Conservation (phyloP, 2,329 filamentous ascomycete species). For the Ophiocordyceps polyrhachis-furcata region DNA sequence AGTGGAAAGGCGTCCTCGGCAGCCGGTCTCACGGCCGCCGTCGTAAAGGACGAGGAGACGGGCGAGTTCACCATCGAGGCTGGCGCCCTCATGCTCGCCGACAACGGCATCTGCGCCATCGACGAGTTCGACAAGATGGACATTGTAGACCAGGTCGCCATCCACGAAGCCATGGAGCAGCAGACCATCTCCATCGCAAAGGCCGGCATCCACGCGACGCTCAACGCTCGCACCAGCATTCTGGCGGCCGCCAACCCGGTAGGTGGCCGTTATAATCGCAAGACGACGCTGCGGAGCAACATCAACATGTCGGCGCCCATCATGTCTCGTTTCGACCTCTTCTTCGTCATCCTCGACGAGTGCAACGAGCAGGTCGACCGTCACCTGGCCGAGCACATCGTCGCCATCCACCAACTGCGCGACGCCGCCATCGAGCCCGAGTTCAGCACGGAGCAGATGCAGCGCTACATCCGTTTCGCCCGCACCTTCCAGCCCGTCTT, state of each 20-base stretch:
- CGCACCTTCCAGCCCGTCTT: slow-evolving; percentile 89
- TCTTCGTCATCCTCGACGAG: slow-evolving; percentile 94
- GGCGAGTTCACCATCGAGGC: slow-evolving; percentile 98
- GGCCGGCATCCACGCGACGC: slow-evolving; percentile 90
- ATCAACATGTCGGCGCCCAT: slow-evolving; percentile 98
- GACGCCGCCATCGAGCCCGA: slow-evolving; percentile 85
- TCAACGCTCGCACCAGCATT: slow-evolving; percentile 90
- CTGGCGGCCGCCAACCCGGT: slow-evolving; percentile 93
- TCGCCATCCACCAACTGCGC: slow-evolving; percentile 78
- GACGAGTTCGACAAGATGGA: slow-evolving; percentile 99
- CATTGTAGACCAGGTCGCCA: slow-evolving; percentile 87
- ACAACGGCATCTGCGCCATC: slow-evolving; percentile 95
- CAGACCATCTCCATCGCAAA: slow-evolving; percentile 99
- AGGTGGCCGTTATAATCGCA: slow-evolving; percentile 91
- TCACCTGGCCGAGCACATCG: slow-evolving; percentile 85
- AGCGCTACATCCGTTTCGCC: slow-evolving; percentile 93
- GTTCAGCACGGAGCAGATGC: slow-evolving; percentile 88
- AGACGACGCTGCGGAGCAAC: slow-evolving; percentile 79
- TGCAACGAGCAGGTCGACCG: slow-evolving; percentile 85
- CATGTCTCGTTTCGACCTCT: slow-evolving; percentile 98
- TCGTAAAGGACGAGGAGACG: slow-evolving; percentile 95
- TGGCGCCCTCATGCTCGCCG: slow-evolving; percentile 89
- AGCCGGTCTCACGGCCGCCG: slow-evolving; percentile 88
- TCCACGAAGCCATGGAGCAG: slow-evolving; percentile 99
- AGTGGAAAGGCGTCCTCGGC: slow-evolving; percentile 95